Evolutionary conservation across 2,329 filamentous ascomycete species (phyloP).

Genomic region (Phialemoniopsis sp.): DNA sequence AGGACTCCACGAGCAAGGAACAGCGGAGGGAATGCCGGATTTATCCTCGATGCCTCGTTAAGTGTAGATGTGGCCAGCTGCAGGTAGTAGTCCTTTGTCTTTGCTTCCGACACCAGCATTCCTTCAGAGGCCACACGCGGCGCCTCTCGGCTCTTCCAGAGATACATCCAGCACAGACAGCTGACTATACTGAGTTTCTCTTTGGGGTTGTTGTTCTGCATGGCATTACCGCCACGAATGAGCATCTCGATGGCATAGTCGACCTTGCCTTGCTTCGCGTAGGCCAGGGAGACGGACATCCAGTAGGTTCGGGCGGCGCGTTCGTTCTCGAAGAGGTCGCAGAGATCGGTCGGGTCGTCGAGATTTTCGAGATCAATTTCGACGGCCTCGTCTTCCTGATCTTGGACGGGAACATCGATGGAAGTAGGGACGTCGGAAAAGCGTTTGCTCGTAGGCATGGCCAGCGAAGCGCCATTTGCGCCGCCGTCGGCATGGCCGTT

Average conservation of each 20-base stretch:
- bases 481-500: slow-evolving; percentile 41
- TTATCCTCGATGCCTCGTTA: slow-evolving; percentile 93
- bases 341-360: slow-evolving; percentile 92
- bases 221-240: slow-evolving; percentile 68
- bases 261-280: slow-evolving; percentile 91
- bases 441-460: slow-evolving; percentile 44
- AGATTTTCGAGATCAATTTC: slow-evolving; percentile 91
- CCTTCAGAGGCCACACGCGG: slow-evolving; percentile 59
- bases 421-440: slow-evolving; percentile 62
- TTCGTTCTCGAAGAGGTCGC: slow-evolving; percentile 92
- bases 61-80: slow-evolving; percentile 85
- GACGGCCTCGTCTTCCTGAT: slow-evolving; percentile 69
- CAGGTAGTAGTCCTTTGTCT: slow-evolving; percentile 91
- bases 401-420: slow-evolving; percentile 64
- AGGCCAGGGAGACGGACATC: slow-evolving; percentile 96
- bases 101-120: slow-evolving; percentile 63
- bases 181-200: slow-evolving; percentile 83
- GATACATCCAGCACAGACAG: slow-evolving; percentile 85
- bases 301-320: slow-evolving; percentile 87
- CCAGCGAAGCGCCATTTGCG: slow-evolving; percentile 28
- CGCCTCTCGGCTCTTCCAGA: slow-evolving; percentile 84
- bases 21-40: slow-evolving; percentile 85
- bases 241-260: slow-evolving; percentile 76
- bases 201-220: slow-evolving; percentile 66
- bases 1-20: slow-evolving; percentile 89